Evolutionary conservation across 2,329 filamentous ascomycete species (phyloP), one percentile per base, ranked within the genome.

Genomic region (Emergomyces pasteurianus): DNA sequence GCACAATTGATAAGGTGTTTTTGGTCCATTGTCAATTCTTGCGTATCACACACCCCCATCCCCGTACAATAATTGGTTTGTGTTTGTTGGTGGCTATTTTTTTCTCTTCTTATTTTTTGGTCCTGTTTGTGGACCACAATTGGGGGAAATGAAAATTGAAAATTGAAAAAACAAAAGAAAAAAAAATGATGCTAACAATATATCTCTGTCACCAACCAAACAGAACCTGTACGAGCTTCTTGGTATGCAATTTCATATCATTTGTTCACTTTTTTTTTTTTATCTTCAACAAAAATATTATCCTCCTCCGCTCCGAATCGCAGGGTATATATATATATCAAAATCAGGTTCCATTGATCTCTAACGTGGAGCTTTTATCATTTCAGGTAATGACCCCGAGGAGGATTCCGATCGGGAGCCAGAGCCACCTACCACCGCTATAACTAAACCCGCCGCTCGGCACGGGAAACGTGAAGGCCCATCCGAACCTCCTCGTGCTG

Each of bases 221-320:
- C 72, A 97, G 94, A 99, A 99, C 85, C 87, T 89, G 75, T 97
- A 89, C 85, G 92, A 94, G 85, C 87, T 95, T 82, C 90, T 99
- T 84, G 92, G 94, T 97, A 95, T 68, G 73, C 40, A 58, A 60
- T 60, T 58, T 21, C 59, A 58, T 28, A 31, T 16, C 68, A 69
- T 67, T 67, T 61, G 60, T 65, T 65, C 67, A 67, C 67, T 61
- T 63, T 62, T 64, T 34, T 58, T 56, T 57, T 63, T 67, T 55
- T 61, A 61, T 60, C 40, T 47, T 21, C 23, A 31, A 31, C 31
- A 31, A n/a, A n/a, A n/a, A n/a, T n/a, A n/a, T 55, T 61, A 62
- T 60, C 40, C 3, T 21, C 23, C 43, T 47, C 6, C 43, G 1
- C 43, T 47, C 18, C 7, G 21, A 47, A 47, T 21, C 43, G 43